Percentiles rank a stretch among this genome's conserved stretches.
Evolutionary conservation across 495 filamentous ascomycete genomes (phyloP).

Genomic region (Xylaria nigripes): DNA sequence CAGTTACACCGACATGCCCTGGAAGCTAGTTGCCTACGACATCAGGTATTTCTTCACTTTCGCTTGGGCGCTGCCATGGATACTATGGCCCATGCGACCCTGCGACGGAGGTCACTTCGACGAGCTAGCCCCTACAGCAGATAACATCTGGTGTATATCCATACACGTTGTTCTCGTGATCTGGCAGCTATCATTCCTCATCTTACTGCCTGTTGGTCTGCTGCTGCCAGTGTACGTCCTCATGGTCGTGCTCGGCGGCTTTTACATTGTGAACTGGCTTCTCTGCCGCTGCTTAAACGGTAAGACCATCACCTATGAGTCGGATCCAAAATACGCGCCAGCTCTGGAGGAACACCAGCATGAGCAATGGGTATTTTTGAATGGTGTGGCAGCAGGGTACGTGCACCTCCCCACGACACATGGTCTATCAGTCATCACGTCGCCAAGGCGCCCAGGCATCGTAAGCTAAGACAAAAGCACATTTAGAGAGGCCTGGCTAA

Average conservation of each 20-base stretch:
- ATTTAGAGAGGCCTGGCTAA: slow-evolving; percentile 51
- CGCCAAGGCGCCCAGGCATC: neutral
- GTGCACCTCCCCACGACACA: slow-evolving; percentile 13
- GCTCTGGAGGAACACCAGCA: slow-evolving; percentile 37
- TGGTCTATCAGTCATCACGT: neutral
- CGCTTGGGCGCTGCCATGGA: slow-evolving; percentile 42
- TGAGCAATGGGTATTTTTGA: slow-evolving; percentile 70
- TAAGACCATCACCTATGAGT: slow-evolving; percentile 31
- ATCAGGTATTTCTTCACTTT: slow-evolving; percentile 45
- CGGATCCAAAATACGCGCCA: slow-evolving; percentile 36
- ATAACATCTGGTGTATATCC: slow-evolving; percentile 42
- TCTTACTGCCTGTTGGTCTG: slow-evolving; percentile 40
- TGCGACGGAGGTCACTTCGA: slow-evolving; percentile 43
- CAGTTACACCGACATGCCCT: slow-evolving; percentile 54
- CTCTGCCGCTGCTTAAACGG: slow-evolving; percentile 47
- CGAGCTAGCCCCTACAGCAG: slow-evolving; percentile 47
- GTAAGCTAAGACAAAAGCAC: neutral
- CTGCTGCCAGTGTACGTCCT: slow-evolving; percentile 46
- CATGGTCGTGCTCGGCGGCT: slow-evolving; percentile 23
- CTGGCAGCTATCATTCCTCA: slow-evolving; percentile 42
- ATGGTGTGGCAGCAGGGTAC: slow-evolving; percentile 58
- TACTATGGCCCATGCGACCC: slow-evolving; percentile 46
- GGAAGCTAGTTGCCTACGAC: slow-evolving; percentile 47
- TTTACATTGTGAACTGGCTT: slow-evolving; percentile 39
- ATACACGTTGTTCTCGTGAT: slow-evolving; percentile 45